Base-by-base conservation (phyloP, 2,329 filamentous ascomycete genomes). In the Microsporum audouinii region DNA sequence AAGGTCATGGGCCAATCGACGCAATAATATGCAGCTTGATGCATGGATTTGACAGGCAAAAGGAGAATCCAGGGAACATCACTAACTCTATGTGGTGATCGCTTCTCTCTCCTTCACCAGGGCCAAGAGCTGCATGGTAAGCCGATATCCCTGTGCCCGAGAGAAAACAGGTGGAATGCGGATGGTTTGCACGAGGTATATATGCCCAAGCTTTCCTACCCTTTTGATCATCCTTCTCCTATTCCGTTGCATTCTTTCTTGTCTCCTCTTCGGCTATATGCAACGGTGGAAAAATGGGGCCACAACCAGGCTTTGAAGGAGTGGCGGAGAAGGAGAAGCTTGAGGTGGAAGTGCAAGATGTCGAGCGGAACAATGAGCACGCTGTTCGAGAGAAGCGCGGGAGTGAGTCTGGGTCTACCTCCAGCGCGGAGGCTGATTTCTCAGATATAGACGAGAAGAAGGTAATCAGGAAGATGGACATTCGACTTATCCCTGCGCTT, bases 381-480 rank as follows among this genome's bases (percentile, higher is more conserved):
- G 36, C 5, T 36, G 23, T n/a, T 36, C 47, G 33, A 3, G 58
- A 56, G 1, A 58, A 47, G 4, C 17, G 23, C 31, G 47, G 5
- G 14, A 39, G 17, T 23, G 53, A 61, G 5, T 39, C 58, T 36
- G 53, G 27, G n/a, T 61, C 58, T 38, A 27, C 33, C 27, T 7
- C 45, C 2, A 31, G n/a, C 8, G 8, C 56, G 12, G 61, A 62
- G 8, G 57, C 57, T 5, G 63, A 65, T 7, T 75, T 75, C 51
- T 70, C 70, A 23, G 71, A 74, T 63, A 68, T 75, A 4, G 71
- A 75, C 60, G 72, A 74, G 60, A 75, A 74, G 64, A 71, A 70
- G 51, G 71, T 75, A 14, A 66, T 77, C 55, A 70, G 74, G 65
- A 76, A 75, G 62, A 75, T 75, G 71, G 74, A 76, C 59, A 57